Evolutionary conservation across 768 basidiomycete genomes (phyloP).

Genomic region (Chalciporus chontae): DNA sequence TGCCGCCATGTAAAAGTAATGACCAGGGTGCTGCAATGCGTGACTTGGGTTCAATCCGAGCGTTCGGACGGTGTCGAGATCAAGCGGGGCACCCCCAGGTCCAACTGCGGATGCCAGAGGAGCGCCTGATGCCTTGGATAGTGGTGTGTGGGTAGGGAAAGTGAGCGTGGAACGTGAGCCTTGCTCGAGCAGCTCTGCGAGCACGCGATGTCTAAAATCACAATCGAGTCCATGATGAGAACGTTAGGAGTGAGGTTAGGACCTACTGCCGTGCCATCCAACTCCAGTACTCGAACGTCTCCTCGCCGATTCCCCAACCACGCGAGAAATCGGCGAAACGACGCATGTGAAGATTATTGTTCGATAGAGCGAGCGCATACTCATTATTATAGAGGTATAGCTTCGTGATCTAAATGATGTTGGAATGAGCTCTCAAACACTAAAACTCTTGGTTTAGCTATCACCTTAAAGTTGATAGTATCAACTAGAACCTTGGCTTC

Average conservation of each 20-base stretch:
- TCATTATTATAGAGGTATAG: slow-evolving; percentile 91
- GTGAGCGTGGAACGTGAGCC: slow-evolving; percentile 61
- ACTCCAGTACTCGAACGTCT: slow-evolving; percentile 96
- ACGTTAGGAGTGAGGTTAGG: background rate
- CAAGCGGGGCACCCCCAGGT: slow-evolving; percentile 30
- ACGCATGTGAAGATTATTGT: slow-evolving; percentile 82
- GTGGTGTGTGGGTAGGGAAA: slow-evolving; percentile 58
- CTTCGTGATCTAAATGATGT: slow-evolving; percentile 66
- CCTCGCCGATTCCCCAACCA: slow-evolving; percentile 94
- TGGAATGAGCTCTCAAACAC: no score
- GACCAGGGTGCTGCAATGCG: slow-evolving; percentile 83
- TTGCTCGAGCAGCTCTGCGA: slow-evolving; percentile 88
- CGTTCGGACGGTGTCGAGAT: slow-evolving; percentile 56
- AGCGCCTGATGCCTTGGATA: no score
- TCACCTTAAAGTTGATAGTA: slow-evolving; percentile 85
- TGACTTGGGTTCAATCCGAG: slow-evolving; percentile 77
- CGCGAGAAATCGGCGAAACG: slow-evolving; percentile 83
- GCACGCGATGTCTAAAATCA: slow-evolving; percentile 67
- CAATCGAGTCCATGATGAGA: background rate
- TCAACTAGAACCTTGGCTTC: slow-evolving; percentile 97
- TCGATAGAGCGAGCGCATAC: slow-evolving; percentile 71
- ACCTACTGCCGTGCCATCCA: slow-evolving; percentile 92
- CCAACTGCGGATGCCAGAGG: slow-evolving; percentile 16
- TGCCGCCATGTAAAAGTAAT: slow-evolving; percentile 87
- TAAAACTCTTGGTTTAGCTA: no score